phyloP scores from a whole-genome alignment of 2,329 filamentous ascomycete species.

The Beauveria bassiana region DNA sequence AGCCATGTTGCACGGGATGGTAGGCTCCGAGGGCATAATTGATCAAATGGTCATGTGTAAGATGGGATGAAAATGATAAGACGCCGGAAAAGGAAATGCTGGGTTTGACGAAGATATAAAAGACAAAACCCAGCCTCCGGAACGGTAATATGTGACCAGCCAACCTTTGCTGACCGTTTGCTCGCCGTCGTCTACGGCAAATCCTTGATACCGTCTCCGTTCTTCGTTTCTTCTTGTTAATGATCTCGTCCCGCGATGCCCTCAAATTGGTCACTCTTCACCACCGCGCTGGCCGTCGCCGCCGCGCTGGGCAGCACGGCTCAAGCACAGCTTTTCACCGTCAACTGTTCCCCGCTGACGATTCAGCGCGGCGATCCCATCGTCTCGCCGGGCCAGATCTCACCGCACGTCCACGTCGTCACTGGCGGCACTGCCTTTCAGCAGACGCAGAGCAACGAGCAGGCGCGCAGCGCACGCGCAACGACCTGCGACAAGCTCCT shows the following conservation, averaged over 20 bases:
- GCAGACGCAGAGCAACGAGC: slow-evolving; percentile 43
- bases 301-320: neutral
- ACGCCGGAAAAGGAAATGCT: neutral
- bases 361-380: slow-evolving; percentile 51
- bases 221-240: neutral
- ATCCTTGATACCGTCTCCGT: no score
- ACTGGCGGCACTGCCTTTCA: slow-evolving; percentile 56
- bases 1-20: neutral
- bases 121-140: neutral
- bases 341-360: slow-evolving; percentile 20
- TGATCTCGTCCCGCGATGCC: neutral
- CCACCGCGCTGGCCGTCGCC: neutral
- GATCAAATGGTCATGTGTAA: neutral
- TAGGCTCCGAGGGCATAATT: neutral
- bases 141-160: no score
- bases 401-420: slow-evolving; percentile 52
- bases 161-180: neutral
- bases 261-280: neutral
- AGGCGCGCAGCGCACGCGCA: slow-evolving; percentile 47
- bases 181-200: no score
- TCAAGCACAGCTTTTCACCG: slow-evolving; percentile 18
- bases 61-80: neutral
- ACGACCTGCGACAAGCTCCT: slow-evolving; percentile 56
- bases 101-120: neutral
- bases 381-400: slow-evolving; percentile 43